phyloP scores from a whole-genome alignment of 148 eudicot species.

The Silene uniflora region DNA sequence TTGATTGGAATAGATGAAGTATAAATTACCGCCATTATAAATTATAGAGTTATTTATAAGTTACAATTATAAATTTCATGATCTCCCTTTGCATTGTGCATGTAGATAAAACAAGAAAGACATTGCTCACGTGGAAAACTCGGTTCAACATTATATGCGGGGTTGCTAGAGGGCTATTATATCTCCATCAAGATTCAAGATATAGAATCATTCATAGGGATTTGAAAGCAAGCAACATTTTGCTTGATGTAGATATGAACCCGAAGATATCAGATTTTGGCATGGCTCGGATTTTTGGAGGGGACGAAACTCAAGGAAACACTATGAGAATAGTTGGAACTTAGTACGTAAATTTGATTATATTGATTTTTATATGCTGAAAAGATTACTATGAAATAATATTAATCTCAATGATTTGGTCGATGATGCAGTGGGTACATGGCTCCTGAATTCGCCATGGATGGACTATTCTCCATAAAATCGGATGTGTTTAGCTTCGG shows the following conservation, averaged over 20 bases:
- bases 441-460: constrained; percentile 48
- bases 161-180: constrained; percentile 64
- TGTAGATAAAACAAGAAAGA: constrained; percentile 41
- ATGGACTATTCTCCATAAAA: constrained; percentile 41
- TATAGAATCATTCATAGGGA: constrained; percentile 69
- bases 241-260: constrained; percentile 59
- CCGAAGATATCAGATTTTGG: constrained; percentile 88
- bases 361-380: background rate
- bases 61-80: background rate
- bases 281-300: constrained; percentile 80
- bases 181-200: constrained; percentile 80
- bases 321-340: constrained; percentile 71
- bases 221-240: constrained; percentile 70
- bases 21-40: too few relatives aligned
- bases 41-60: too few relatives aligned
- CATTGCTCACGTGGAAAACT: constrained; percentile 49
- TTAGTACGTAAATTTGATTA: constrained; percentile 38
- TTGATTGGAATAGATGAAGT: too few relatives aligned
- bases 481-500: constrained; percentile 56
- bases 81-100: constrained; percentile 5
- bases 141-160: constrained; percentile 69
- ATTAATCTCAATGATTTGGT: background rate
- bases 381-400: background rate
- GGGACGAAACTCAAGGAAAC: constrained; percentile 58
- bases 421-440: constrained; percentile 38